These are phyloP conservation scores for Scheffersomyces cryptocercus DNA, from an alignment of 1,139 yeast species.

Conservation along the genomic window DNA sequence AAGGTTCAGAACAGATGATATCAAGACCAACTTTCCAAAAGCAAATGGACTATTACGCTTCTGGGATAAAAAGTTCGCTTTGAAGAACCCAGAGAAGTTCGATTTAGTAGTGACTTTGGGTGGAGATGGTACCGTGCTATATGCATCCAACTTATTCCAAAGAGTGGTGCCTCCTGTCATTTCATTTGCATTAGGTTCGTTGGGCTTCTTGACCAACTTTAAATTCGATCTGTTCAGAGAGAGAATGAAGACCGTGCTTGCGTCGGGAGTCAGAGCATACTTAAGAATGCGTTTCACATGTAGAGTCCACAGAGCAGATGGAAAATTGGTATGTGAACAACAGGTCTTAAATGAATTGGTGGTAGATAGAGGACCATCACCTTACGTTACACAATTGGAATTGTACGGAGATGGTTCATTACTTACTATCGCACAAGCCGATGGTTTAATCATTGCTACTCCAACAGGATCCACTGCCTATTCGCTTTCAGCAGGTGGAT, in stretches of 20 bases:
- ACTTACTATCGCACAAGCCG: constrained; percentile 86
- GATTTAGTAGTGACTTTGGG: constrained; percentile 82
- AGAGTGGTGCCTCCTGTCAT: constrained; percentile 85
- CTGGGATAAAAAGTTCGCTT: constrained; percentile 67
- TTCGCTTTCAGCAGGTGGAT: constrained; percentile 87
- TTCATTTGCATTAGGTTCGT: constrained; percentile 75
- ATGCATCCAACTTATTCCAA: constrained; percentile 78
- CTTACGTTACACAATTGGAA: constrained; percentile 81
- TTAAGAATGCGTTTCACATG: constrained; percentile 83
- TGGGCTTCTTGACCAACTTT: constrained; percentile 82
- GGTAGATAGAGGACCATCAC: constrained; percentile 86
- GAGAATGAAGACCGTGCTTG: constrained; percentile 55
- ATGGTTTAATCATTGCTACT: constrained; percentile 83
- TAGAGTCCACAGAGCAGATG: constrained; percentile 57
- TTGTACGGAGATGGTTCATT: constrained; percentile 79
- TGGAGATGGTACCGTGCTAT: constrained; percentile 89
- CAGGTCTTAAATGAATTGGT: constrained; percentile 84
- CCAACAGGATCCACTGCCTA: constrained; percentile 95
- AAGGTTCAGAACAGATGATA: constrained; percentile 56
- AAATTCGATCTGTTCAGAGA: constrained; percentile 67
- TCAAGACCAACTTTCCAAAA: constrained; percentile 41
- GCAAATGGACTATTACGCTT: constrained; percentile 51
- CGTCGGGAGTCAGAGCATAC: constrained; percentile 73
- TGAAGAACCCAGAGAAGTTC: constrained; percentile 57
- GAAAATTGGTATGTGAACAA: constrained; percentile 64